Evolutionary conservation across 1,284 basidiomycete genomes (phyloP), one percentile per base, ranked within the genome.

Genomic region (Leccinum pallidistipes): DNA sequence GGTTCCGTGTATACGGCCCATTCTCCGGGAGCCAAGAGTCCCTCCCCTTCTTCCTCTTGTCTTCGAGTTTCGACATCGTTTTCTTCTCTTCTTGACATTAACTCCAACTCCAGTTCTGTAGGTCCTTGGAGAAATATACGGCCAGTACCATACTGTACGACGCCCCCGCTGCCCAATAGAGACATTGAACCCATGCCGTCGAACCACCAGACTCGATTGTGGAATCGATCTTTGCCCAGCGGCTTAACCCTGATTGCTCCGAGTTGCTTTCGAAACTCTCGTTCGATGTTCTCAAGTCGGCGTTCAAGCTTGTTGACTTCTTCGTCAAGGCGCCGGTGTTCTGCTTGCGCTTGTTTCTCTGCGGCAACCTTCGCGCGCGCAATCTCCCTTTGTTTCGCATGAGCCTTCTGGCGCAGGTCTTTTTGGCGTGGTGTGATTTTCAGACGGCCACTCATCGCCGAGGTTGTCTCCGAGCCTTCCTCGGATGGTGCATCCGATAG

Each of bases 121-220:
- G 91, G 89, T 1, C 94, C 95, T 75, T 98, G 97, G 31, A 98
- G 79, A 74, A 97, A 97, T 55, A 98, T 73, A 58, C 95, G 80
- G 2, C 94, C 97, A 6, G 94, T 90, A 18, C 94, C 94, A 72
- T 95, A 97, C 70, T 90, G 83, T 47, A 88, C 84, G 32, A 88
- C 85, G 14, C 90, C 90, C 29, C 88, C 86, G 66, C 84, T 87
- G 29, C 85, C 87, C 57, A 94, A 78, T 45, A 97, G 76, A 32
- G 88, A 88, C 58, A 89, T 89, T 2, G 87, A 86, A 3, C 97
- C 97, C 78, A 97, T 86, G 3, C 97, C 97, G 77, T 99, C 97
- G 73, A 98, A 93, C 97, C 97, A 99, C 95, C 96, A 99, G 64
- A 98, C 84, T 36, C 92, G 87, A 75, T 97, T 97, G 70, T 92